Evolutionary conservation across 352 stramenopile species (phyloP).

Genomic region (Phytophthora palmivora): DNA sequence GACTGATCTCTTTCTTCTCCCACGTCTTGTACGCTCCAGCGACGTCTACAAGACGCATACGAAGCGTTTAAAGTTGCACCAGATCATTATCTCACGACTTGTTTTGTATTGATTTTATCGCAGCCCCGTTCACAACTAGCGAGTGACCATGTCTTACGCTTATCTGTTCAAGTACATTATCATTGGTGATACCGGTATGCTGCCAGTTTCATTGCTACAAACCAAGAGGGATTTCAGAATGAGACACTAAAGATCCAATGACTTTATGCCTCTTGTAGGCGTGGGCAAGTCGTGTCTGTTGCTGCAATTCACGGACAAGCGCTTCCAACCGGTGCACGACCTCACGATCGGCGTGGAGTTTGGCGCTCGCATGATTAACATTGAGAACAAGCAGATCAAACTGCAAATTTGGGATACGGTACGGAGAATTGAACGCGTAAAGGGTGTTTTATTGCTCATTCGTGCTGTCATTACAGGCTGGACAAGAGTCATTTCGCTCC

Average conservation of each 20-base stretch:
- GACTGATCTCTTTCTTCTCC: background rate
- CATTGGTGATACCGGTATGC: constrained; percentile 97
- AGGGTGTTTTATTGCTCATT: constrained; percentile 3
- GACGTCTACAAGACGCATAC: constrained; percentile 8
- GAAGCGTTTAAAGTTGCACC: constrained; percentile 5
- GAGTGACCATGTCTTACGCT: constrained; percentile 91
- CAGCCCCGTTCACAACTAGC: background rate
- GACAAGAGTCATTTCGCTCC: constrained; percentile 99
- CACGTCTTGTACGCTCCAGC: background rate
- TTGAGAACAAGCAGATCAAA: constrained; percentile 98
- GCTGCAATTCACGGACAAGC: constrained; percentile 99
- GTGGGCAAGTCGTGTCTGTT: constrained; percentile 99
- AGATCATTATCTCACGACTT: background rate
- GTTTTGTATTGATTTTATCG: background rate
- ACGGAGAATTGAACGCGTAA: background rate
- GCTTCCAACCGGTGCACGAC: constrained; percentile 99
- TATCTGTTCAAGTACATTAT: constrained; percentile 99
- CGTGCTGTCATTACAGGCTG: constrained; percentile 73
- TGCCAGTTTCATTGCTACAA: background rate
- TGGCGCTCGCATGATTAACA: constrained; percentile 98
- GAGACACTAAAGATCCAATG: constrained; percentile 5
- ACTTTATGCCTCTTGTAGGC: constrained; percentile 67
- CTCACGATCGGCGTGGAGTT: constrained; percentile 99
- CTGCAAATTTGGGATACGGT: constrained; percentile 98
- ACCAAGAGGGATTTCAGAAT: background rate